Evolutionary conservation across 2,329 filamentous ascomycete species (phyloP).

Genomic region (Grosmannia clavigera): DNA sequence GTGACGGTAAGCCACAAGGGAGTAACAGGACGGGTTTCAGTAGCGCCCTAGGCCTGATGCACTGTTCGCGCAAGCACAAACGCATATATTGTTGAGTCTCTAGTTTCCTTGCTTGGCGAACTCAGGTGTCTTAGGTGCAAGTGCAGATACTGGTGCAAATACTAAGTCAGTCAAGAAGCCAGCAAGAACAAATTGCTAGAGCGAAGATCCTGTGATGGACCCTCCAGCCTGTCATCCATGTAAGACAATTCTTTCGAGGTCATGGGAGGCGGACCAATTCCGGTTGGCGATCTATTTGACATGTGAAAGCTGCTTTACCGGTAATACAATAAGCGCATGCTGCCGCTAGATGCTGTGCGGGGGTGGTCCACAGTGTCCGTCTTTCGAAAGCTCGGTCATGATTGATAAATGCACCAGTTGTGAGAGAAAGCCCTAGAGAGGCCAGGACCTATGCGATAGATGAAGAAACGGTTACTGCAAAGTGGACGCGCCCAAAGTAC

Average conservation of each 20-base stretch:
- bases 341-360: not conserved
- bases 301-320: slow-evolving; percentile 1
- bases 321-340: not conserved
- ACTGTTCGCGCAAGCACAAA: not conserved
- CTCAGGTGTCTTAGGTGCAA: not conserved
- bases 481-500: not conserved
- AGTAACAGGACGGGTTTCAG: not conserved
- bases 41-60: not conserved
- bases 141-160: not conserved
- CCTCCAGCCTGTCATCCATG: not conserved
- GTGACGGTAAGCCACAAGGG: not conserved
- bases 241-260: not conserved
- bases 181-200: not conserved
- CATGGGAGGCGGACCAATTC: not conserved
- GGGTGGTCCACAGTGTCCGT: not conserved
- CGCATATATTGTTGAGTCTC: not conserved
- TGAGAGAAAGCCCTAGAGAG: not conserved
- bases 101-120: not conserved
- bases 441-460: not conserved
- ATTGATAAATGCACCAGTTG: not conserved
- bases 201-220: not conserved
- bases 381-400: not conserved
- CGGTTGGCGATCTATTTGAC: not conserved
- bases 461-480: not conserved
- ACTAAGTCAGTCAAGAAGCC: not conserved